A percentile compares a stretch with the other conserved stretches of the same genome.
phyloP scores from a whole-genome alignment of 495 filamentous ascomycete genomes.

The Astrothelium subdiscretum region DNA sequence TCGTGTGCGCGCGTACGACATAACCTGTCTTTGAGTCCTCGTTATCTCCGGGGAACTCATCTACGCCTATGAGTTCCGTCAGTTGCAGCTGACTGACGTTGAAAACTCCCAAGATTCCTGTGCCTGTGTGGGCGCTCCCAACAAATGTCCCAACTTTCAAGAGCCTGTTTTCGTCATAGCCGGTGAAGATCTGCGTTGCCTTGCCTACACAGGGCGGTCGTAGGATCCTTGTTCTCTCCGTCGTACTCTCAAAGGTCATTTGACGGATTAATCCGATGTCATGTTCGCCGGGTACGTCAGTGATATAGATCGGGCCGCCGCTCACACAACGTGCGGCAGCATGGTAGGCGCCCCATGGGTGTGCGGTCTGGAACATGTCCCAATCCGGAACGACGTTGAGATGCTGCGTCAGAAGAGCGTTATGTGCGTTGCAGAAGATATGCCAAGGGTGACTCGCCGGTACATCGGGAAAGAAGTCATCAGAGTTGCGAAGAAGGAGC shows the following conservation, averaged over 20 bases:
- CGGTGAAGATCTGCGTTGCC: slow-evolving; percentile 57
- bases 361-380: slow-evolving; percentile 97
- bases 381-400: slow-evolving; percentile 78
- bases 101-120: slow-evolving; percentile 71
- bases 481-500: slow-evolving; percentile 70
- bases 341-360: slow-evolving; percentile 68
- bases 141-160: slow-evolving; percentile 70
- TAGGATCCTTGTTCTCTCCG: slow-evolving; percentile 62
- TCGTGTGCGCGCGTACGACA: slow-evolving; percentile 58
- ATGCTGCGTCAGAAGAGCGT: slow-evolving; percentile 65
- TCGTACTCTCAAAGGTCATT: slow-evolving; percentile 58
- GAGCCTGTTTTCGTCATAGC: slow-evolving; percentile 57
- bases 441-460: slow-evolving; percentile 80
- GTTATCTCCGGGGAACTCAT: slow-evolving; percentile 59
- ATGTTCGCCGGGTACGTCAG: slow-evolving; percentile 75
- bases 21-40: slow-evolving; percentile 36
- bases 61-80: slow-evolving; percentile 55
- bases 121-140: slow-evolving; percentile 52
- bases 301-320: slow-evolving; percentile 88
- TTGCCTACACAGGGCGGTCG: slow-evolving; percentile 61
- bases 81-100: slow-evolving; percentile 51
- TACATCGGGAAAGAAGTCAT: slow-evolving; percentile 85
- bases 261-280: slow-evolving; percentile 59
- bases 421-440: slow-evolving; percentile 87
- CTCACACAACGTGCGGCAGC: slow-evolving; percentile 81